phyloP scores from a whole-genome alignment of 148 eudicot genomes.

The Euryodendron excelsum region DNA sequence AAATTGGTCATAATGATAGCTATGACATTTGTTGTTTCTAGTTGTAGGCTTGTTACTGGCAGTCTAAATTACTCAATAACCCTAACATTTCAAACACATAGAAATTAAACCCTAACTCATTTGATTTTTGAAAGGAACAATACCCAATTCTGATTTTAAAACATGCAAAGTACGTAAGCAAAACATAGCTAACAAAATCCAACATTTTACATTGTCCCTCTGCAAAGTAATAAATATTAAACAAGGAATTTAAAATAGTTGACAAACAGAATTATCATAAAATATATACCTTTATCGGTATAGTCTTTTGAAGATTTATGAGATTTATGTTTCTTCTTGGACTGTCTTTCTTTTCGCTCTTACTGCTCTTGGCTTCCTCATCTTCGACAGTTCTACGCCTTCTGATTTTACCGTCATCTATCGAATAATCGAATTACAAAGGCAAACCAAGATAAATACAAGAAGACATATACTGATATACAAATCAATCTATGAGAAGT shows the following conservation, averaged over 20 bases:
- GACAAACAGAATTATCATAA: background rate
- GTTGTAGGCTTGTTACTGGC: background rate
- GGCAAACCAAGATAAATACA: background rate
- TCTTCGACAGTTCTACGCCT: constrained; percentile 22
- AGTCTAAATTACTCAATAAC: background rate
- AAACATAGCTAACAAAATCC: background rate
- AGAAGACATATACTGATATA: too few species aligned
- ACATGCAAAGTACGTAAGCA: background rate
- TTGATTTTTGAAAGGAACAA: background rate
- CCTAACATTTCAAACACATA: background rate
- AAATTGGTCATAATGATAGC: background rate
- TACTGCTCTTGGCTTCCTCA: constrained; percentile 20
- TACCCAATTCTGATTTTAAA: background rate
- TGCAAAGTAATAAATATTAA: too few species aligned
- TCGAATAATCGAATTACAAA: background rate
- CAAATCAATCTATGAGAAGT: background rate
- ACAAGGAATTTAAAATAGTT: background rate
- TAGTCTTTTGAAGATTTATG: constrained; percentile 31
- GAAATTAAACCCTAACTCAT: background rate
- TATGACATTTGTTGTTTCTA: too few species aligned
- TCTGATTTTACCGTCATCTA: constrained; percentile 34
- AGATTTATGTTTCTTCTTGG: constrained; percentile 31
- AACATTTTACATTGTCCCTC: background rate
- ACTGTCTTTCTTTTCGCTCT: constrained; percentile 17
- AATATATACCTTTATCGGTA: constrained; percentile 26